Base-by-base conservation (phyloP, 108 stramenopile species). In the Bacterosira constricta region DNA sequence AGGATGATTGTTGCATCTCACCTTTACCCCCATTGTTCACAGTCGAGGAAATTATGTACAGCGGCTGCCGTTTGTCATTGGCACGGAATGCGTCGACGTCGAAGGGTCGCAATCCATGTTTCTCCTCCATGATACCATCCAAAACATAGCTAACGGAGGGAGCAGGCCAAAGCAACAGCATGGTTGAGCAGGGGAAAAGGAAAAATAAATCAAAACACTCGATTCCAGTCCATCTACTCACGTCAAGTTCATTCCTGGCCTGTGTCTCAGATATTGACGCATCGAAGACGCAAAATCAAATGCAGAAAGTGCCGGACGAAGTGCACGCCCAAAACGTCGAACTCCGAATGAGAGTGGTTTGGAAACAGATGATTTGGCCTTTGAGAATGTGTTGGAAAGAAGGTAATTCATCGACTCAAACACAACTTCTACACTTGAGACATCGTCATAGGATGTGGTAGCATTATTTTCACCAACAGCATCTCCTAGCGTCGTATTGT, bases 181-280 rank as follows among this genome's bases (percentile, higher is more conserved):
- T n/a, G n/a, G n/a, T 13, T 42, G 41, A 42, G 41, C 41, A 42
- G 13, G 13, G 41, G 41, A 42, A 42, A 42, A 42, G 41, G 12
- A 42, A 42, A 42, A 42, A 42, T 42, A 10, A n/a, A n/a, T n/a
- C n/a, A n/a, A n/a, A n/a, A n/a, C n/a, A n/a, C n/a, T n/a, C n/a
- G n/a, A 18, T 7, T 57, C 31, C 29, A 31, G 31, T 20, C 29
- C 9, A 27, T 9, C 3, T 1, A 34, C 56, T 57, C 31, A 63
- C 41, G 77, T 79, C 2, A 79, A 31, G 15, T 83, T 83, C 82
- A 83, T 83, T n/a, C 82, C 82, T 23, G 80, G 80, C 53, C 51
- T 42, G n/a, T 53, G 61, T 46, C 57, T 71, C 42, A 81, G 44
- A 50, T 77, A 81, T 42, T 76, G 80, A 46, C 71, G 54, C 71